Evolutionary conservation across 2,329 filamentous ascomycete species (phyloP), one percentile per base, ranked within the genome.

Genomic region (Chaetomiaceae sp.): DNA sequence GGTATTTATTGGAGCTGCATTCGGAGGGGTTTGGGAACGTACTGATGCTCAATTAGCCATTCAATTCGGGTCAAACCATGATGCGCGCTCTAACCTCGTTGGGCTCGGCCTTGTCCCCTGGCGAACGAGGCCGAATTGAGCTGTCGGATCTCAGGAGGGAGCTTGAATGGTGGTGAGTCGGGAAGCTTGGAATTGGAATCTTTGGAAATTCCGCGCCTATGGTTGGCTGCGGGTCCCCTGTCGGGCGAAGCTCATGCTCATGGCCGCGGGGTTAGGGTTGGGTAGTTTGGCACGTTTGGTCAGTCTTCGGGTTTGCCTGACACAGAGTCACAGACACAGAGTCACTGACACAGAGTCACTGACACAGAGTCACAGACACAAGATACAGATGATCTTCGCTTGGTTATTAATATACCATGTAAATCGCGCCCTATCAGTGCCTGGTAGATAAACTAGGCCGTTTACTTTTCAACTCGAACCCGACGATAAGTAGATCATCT

Each of bases 151-250:
- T n/a, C n/a, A n/a, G n/a, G n/a, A 10, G 7, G 27, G 8, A 45
- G 25, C 29, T 34, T 20, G 11, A n/a, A 34, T 27, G 32, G 10
- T 41, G 40, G 40, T 38, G 41, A 21, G 18, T 20, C 43, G 33
- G 20, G 27, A 18, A 53, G 30, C 50, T 47, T 25, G 25, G 18
- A 25, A 38, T 20, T n/a, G n/a, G n/a, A n/a, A 37, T 37, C 34
- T 40, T 43, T 44, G 40, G 49, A 52, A 52, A 42, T 47, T 47
- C 50, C 20, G 36, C 43, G 29, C 10, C 18, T 20, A 3, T 23
- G 42, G 34, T 40, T 45, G 27, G 49, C 9, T 14, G 25, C 10
- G 14, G 8, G 16, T 14, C 11, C 9, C 18, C 18, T 21, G 36
- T 27, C 9, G 5, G 25, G 25, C 25, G 25, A 5, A 5, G 25